phyloP scores from a whole-genome alignment of 2,329 filamentous ascomycete species.

The Talaromyces sp. region DNA sequence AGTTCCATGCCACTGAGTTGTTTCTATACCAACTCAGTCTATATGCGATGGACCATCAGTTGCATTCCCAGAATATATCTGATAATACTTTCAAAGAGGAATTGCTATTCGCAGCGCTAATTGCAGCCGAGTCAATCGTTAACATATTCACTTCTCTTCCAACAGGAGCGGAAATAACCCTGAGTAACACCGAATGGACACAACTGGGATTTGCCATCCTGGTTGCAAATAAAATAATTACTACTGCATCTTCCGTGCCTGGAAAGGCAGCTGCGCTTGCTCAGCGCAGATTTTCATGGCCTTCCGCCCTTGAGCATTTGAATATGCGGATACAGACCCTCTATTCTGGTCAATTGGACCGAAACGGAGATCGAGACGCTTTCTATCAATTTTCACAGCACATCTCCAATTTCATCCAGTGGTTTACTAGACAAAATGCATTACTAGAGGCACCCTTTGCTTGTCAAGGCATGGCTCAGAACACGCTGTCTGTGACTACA shows the following conservation, averaged over 20 bases:
- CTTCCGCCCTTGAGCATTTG: background rate
- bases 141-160: conserved; percentile 31
- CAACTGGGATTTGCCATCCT: conserved; percentile 32
- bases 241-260: conserved; percentile 6
- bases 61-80: background rate
- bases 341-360: background rate
- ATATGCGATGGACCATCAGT: conserved; percentile 17
- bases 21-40: conserved; percentile 37
- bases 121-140: conserved; percentile 18
- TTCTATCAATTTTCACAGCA: background rate
- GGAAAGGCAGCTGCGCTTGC: background rate
- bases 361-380: background rate
- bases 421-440: background rate
- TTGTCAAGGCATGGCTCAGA: background rate
- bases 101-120: conserved; percentile 16
- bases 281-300: background rate
- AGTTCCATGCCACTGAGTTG: conserved; percentile 34
- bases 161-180: conserved; percentile 26
- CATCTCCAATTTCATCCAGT: background rate
- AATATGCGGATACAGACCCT: background rate
- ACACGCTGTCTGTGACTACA: background rate
- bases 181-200: conserved; percentile 38
- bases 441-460: background rate
- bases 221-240: conserved; percentile 13
- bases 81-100: background rate